Base-by-base conservation (phyloP, 106 monocot species). In the Alisma plantagoaquatica region DNA sequence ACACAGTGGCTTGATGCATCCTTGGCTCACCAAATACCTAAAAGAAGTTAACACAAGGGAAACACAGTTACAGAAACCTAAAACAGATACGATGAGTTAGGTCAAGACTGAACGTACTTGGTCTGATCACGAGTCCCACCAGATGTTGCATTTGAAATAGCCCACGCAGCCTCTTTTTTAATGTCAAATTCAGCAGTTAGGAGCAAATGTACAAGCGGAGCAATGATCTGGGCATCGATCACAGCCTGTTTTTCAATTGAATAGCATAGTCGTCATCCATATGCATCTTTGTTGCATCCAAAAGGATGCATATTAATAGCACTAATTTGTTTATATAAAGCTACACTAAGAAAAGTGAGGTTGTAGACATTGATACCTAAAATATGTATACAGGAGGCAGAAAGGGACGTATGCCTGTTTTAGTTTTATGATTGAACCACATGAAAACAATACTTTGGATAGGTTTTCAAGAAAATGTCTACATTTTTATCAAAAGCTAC, bases 1-100 rank as follows among this genome's bases (percentile, higher is more conserved):
- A 18, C 80, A 80, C 7, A 80, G 50, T 2, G 80, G 75, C 52
- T 74, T 80, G 45, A 80, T 75, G 51, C 75, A 75, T 3, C 80
- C 80, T 54, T 80, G 69, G 49, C 38, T 49, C n/a, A 79, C 74
- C 23, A 79, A 49, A 48, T 24, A 49, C 56, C 66, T 66, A 21
- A 26, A 10, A 46, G 29, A 58, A 43, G 14, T 43, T 21, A 56
- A 56, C 10, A 10, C 5, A 32, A 24, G 38, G 41, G 16, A 10
- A 22, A 14, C 2, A 38, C 23, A 23, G 4, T 25, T 33, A 38
- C 24, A 26, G 1, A 12, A 23, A 3, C 33, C 10, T 10, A 33
- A 20, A 11, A 56, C 10, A 4, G 20, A 24, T 23, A 56, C 10
- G n/a, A 22, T 15, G 16, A 35, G n/a, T 14, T 41, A 46, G 4